Evolutionary conservation across 768 basidiomycete species (phyloP), one percentile per base, ranked within the genome.

Genomic region (Russula griseocarnosa): DNA sequence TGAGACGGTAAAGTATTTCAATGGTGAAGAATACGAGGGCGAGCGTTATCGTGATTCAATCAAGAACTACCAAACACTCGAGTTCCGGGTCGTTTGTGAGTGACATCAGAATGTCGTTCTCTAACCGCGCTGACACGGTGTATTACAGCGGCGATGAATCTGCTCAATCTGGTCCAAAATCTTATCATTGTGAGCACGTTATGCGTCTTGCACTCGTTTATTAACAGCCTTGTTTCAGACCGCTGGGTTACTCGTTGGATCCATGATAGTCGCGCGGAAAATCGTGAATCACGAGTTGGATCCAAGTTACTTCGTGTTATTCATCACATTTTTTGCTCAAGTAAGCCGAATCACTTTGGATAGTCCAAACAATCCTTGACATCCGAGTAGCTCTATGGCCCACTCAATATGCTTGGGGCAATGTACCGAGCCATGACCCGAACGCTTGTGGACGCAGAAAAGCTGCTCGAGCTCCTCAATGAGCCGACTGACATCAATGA

Each of bases 1-100:
- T 65, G 88, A 90, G 73, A 92, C 91, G 5, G 87, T 93, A 69
- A 94, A 92, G 73, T 92, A 92, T 72, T 94, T 94, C 72, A 85
- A 85, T n/a, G 88, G 91, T 18, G 93, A 96, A 73, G 80, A 83
- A 26, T 84, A 92, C 69, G 93, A 95, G 71, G 81, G 81, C 20
- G 78, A 79, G 49, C 81, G 93, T 34, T 94, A 92, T 70, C 73
- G 77, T 13, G 81, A 86, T 16, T 90, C 92, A 3, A 81, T 95
- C 65, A 73, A 78, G 18, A 80, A 86, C 58, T 94, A 92, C 69
- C 93, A 95, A 69, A 74, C 74, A 10, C 74, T 88, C 53, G 90
- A 93, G 69, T 86, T 83, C 72, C 84, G 79, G 71, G 90, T 92
- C 60, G 85, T 88, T 60, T 74, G 90, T 89, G 71, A 60, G 86